Percentiles rank a stretch among this genome's conserved stretches.
These are phyloP conservation scores for Microstroma glucosiphilum DNA, from an alignment of 1,284 basidiomycete species.

Conservation along the genomic window DNA sequence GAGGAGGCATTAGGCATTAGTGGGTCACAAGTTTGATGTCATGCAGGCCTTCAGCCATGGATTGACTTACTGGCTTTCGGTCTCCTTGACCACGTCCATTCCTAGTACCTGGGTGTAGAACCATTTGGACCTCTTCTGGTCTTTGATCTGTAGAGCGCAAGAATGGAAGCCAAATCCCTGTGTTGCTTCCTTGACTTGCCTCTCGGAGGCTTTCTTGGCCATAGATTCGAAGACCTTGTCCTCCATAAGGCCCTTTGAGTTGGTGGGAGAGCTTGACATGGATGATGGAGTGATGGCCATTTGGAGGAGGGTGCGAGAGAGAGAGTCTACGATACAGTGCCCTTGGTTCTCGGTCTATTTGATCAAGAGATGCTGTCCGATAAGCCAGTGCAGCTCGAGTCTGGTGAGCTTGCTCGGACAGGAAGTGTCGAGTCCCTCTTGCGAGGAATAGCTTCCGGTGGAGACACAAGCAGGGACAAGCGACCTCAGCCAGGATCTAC, in stretches of 20 bases:
- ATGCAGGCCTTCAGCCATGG: no score
- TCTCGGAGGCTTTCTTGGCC: not conserved
- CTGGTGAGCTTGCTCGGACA: no score
- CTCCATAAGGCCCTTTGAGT: not conserved
- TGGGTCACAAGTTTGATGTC: not conserved
- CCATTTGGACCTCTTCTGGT: not conserved
- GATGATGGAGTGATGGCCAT: not conserved
- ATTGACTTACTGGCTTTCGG: not conserved
- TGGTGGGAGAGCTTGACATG: not conserved
- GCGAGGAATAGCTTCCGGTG: no score
- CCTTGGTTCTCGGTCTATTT: no score
- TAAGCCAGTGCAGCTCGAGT: no score
- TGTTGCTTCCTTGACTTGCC: not conserved
- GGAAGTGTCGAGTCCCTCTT: no score
- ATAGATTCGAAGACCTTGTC: not conserved
- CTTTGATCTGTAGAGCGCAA: conserved; percentile 4
- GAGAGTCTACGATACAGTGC: no score
- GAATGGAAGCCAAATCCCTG: conserved; percentile 1
- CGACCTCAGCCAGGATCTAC: no score
- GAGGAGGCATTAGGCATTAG: not conserved
- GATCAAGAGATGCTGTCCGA: no score
- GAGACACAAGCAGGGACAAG: no score
- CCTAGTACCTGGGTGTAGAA: conserved; percentile 3
- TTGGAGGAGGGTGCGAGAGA: no score
- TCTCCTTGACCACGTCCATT: conserved; percentile 8